These are phyloP conservation scores for Noccaea caerulescens DNA, from an alignment of 345 rosid species.

Conservation along the genomic window DNA sequence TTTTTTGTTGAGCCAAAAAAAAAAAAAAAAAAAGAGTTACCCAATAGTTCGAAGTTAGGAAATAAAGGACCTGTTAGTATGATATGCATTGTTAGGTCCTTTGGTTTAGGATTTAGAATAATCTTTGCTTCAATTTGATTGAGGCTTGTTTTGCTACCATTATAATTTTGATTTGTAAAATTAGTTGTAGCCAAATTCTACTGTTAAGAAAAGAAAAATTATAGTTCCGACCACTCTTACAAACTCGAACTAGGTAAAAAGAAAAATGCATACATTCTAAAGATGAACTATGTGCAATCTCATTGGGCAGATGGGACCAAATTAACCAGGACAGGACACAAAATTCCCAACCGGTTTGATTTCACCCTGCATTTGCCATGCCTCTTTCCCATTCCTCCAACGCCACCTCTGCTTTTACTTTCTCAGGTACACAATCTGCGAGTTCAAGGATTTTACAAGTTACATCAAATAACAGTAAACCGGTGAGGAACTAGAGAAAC, in stretches of 20 bases:
- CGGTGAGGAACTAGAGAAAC: background rate
- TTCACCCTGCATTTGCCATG: constrained; percentile 45
- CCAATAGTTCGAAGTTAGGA: too few species aligned
- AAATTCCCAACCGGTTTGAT: constrained; percentile 1
- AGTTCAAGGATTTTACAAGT: background rate
- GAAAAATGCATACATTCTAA: background rate
- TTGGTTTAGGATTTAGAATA: background rate
- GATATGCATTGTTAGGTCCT: too few species aligned
- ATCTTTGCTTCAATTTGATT: background rate
- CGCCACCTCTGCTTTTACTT: constrained; percentile 66
- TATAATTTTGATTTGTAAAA: background rate
- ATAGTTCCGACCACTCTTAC: constrained; percentile 4
- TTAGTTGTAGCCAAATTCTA: constrained; percentile 34
- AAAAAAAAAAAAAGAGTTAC: too few species aligned
- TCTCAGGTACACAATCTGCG: constrained; percentile 79
- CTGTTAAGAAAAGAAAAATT: background rate
- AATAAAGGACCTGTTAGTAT: too few species aligned
- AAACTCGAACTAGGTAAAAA: background rate
- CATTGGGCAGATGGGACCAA: constrained; percentile 16
- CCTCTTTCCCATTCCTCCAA: constrained; percentile 49
- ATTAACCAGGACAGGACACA: constrained; percentile 4
- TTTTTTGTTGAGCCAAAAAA: too few species aligned
- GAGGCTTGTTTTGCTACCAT: background rate
- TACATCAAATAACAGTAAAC: background rate
- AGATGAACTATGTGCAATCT: constrained; percentile 22